phyloP scores from a whole-genome alignment of 2,329 filamentous ascomycete species.

The Pyrenophora seminiperda region DNA sequence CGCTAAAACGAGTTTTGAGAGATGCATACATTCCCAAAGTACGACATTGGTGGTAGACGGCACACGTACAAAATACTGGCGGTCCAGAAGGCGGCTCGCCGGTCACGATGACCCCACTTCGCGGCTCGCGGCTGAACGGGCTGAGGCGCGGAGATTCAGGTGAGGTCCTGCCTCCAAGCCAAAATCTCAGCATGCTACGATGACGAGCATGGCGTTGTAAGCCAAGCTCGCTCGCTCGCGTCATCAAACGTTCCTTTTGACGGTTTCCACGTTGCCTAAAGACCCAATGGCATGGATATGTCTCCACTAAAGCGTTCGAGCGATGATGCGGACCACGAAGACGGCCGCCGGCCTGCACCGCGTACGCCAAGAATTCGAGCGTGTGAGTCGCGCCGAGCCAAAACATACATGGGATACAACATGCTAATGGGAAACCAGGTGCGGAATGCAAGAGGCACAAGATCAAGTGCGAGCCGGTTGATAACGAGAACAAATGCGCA shows the following conservation, averaged over 20 bases:
- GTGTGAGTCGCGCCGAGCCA: constrained; percentile 23
- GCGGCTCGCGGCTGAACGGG: not conserved
- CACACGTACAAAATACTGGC: too few relatives aligned
- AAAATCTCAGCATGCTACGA: not conserved
- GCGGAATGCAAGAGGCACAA: constrained; percentile 45
- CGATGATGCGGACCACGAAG: constrained; percentile 37
- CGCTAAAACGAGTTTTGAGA: too few relatives aligned
- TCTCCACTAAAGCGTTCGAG: constrained; percentile 54
- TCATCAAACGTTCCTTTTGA: constrained; percentile 12
- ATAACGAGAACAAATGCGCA: constrained; percentile 40
- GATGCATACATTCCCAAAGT: not conserved
- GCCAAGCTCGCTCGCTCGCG: not conserved
- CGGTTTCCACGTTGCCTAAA: constrained; percentile 7
- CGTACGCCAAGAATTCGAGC: constrained; percentile 35
- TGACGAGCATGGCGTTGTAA: not conserved
- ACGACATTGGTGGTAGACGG: not conserved
- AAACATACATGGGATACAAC: not conserved
- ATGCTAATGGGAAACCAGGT: constrained; percentile 23
- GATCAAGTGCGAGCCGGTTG: constrained; percentile 43
- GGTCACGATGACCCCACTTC: not conserved
- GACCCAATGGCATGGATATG: constrained; percentile 63
- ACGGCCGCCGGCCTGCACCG: constrained; percentile 34
- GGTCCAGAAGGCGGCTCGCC: too few relatives aligned
- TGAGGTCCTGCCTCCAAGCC: not conserved
- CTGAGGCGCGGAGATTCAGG: not conserved